Base-by-base conservation (phyloP, 345 rosid genomes). In the Acer saccharum region DNA sequence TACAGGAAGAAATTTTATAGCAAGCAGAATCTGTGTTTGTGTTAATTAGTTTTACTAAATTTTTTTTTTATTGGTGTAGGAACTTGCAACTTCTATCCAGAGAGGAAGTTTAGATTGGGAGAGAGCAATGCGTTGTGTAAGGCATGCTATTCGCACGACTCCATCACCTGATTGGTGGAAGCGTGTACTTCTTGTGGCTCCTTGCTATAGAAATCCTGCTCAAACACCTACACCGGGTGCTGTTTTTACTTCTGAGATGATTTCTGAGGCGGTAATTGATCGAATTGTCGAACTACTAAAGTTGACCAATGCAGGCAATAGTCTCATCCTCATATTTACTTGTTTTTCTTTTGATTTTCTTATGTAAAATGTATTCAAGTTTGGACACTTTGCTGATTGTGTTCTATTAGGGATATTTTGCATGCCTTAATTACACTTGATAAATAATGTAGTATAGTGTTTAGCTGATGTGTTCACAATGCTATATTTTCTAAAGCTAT, bases 91-190 rank as follows among this genome's bases (percentile, higher is more conserved):
- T 81, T 91, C 91, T 73, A 91, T 96, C 83, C 97, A 90, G 81
- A 87, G 87, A 84, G 98, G 98, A 86, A 92, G 99, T 87, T 85
- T 96, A 80, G 99, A 96, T 71, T 96, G 99, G 99, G 98, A 96
- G 84, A 94, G 99, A 89, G 98, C 98, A 72, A 86, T 94, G 83
- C 94, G 98, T 50, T 94, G 99, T 85, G 84, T 96, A 83, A 91
- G 97, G 75, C 98, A 96, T 82, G 98, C 97, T 77, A 89, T 96
- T 84, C 92, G 95, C 67, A 84, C 98, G 78, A 90, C 99, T 72
- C 99, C 99, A n/a, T 96, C 98, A 3, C 98, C 99, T 68, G 99
- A 94, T 58, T 94, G 97, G 98, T 96, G 99, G 99, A 96, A 94
- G 79, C 97, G 97, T 78, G 98, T 96, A 69, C 98, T 96, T 81